Base-by-base conservation (phyloP, 768 basidiomycete genomes). In the Boletus sensibilis region DNA sequence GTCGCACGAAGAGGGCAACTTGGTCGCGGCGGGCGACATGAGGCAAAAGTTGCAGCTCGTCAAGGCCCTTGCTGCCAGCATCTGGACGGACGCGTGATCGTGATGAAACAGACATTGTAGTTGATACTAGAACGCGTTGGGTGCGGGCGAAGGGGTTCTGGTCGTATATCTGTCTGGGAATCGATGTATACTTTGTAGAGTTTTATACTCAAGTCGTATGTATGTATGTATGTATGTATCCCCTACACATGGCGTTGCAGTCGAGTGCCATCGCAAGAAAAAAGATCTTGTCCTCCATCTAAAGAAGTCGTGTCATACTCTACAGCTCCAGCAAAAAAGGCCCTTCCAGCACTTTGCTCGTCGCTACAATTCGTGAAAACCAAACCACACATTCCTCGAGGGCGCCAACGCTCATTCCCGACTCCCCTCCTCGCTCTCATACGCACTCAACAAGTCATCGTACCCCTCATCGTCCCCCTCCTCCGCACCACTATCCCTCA, bases 401-500 rank as follows among this genome's bases (percentile, higher is more conserved):
- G 14, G 6, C 6, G 33, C 33, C n/a, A 43, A 37, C n/a, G 31
- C 48, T 64, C 64, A 72, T 48, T 68, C 64, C n/a, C 46, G 66
- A 35, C 68, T 66, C 31, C 76, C 77, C 50, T 85, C 86, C 65
- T 90, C 88, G 64, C 89, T 90, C 73, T 91, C 89, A 64, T 92
- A 92, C 20, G 89, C 89, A 67, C 86, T 90, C 56, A 92, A 70
- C 52, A 92, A 66, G 13, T 90, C 90, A 61, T 86, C 88, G 52
- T 90, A 90, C 4, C 87, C 82, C 52, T 80, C 79, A 61, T 91
- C 90, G 56, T 90, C 89, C 5, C 90, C 88, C 56, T 90, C 88
- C 51, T 87, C 86, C 0, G 86, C 88, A 21, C 79, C 82, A 65
- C 86, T 90, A 35, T 86, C 84, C 38, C 82, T 76, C 43, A 71